These are phyloP conservation scores for Dioscorea zingiberensis DNA, from an alignment of 106 monocot genomes.

Conservation along the genomic window DNA sequence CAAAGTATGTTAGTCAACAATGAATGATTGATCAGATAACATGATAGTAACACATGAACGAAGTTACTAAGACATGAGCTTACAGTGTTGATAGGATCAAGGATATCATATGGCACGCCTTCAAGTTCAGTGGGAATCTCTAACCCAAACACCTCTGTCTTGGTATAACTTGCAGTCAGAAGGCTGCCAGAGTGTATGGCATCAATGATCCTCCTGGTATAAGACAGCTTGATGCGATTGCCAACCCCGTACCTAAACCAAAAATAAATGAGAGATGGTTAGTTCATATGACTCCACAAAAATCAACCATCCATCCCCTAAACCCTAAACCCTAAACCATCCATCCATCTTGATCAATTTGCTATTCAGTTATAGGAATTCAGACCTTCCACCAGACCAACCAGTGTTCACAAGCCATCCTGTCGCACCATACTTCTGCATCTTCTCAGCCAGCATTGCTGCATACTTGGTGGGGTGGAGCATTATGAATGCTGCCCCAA, in stretches of 20 bases:
- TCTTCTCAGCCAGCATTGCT: slow-evolving; percentile 91
- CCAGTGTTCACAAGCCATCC: slow-evolving; percentile 98
- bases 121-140: slow-evolving; percentile 69
- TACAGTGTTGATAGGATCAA: slow-evolving; percentile 80
- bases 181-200: slow-evolving; percentile 87
- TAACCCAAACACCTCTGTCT: slow-evolving; percentile 79
- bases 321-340: no score
- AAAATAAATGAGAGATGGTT: not conserved
- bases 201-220: slow-evolving; percentile 89
- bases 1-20: not conserved
- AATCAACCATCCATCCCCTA: not conserved
- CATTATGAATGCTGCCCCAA: slow-evolving; percentile 96
- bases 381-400: slow-evolving; percentile 93
- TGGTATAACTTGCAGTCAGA: slow-evolving; percentile 48
- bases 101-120: slow-evolving; percentile 73
- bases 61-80: not conserved
- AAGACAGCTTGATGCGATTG: slow-evolving; percentile 65
- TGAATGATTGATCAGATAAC: not conserved
- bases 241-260: slow-evolving; percentile 76
- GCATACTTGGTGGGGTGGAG: slow-evolving; percentile 92
- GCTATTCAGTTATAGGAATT: not conserved
- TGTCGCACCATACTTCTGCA: slow-evolving; percentile 81
- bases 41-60: not conserved
- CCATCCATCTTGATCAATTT: no score
- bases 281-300: not conserved